These are phyloP conservation scores for Ceratocystis harringtonii DNA, from an alignment of 2,329 filamentous ascomycete species.

Conservation along the genomic window DNA sequence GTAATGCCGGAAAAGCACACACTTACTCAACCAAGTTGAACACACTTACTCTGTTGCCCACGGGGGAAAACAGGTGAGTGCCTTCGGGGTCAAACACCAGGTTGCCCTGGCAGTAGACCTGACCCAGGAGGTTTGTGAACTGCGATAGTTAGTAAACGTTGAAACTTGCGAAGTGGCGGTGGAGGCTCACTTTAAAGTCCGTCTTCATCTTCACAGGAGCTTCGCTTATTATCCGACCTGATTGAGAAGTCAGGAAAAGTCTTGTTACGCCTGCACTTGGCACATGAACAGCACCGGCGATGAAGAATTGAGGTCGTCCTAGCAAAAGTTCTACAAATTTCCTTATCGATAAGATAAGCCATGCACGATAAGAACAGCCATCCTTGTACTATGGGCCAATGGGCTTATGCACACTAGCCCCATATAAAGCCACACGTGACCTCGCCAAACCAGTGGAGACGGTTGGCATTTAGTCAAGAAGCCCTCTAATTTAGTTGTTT, in stretches of 20 bases:
- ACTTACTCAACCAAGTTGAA: conserved; percentile 89
- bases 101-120: conserved; percentile 96
- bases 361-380: not conserved
- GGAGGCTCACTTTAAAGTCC: conserved; percentile 68
- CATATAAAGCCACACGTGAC: not conserved
- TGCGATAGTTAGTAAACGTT: conserved; percentile 26
- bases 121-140: conserved; percentile 97
- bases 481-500: not conserved
- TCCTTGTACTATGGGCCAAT: not conserved
- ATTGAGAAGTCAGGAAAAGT: not conserved
- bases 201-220: conserved; percentile 68
- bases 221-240: not conserved
- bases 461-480: not conserved
- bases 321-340: conserved; percentile 12
- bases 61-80: conserved; percentile 85
- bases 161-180: not conserved
- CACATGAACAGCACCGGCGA: not conserved
- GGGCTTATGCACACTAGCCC: not conserved
- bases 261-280: not conserved
- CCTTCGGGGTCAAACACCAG: conserved; percentile 93
- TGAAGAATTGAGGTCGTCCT: not conserved
- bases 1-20: not conserved
- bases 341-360: conserved; percentile 16
- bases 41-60: conserved; percentile 88
- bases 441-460: no score